A percentile compares a stretch with the other conserved stretches of the same genome.
Evolutionary conservation across 345 rosid species (phyloP).

Genomic region (Moricandia moricandioides): DNA sequence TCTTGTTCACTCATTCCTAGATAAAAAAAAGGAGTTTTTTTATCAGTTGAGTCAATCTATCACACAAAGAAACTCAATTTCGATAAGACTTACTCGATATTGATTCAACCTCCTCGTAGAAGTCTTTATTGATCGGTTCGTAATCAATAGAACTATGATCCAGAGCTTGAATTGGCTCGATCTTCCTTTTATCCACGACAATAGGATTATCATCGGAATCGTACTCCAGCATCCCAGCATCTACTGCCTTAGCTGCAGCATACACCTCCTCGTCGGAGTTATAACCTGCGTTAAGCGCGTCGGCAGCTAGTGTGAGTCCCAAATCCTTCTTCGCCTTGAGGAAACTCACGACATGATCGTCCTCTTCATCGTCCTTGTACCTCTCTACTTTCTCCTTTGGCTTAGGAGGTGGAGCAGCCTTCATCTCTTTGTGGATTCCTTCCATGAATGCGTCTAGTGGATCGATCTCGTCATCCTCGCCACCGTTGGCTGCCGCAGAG

Average conservation of each 20-base stretch:
- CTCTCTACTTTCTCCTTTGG: constrained; percentile 69
- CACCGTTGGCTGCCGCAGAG: constrained; percentile 20
- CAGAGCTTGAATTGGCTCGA: constrained; percentile 78
- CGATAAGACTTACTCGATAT: constrained; percentile 52
- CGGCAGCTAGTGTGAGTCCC: constrained; percentile 86
- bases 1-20: constrained; percentile 85
- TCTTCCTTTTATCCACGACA: constrained; percentile 78
- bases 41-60: background rate
- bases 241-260: constrained; percentile 94
- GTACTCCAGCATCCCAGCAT: constrained; percentile 85
- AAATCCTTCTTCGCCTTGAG: constrained; percentile 83
- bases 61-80: background rate
- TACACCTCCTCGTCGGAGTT: constrained; percentile 97
- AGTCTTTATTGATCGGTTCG: constrained; percentile 79
- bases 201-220: constrained; percentile 95
- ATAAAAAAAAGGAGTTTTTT: background rate
- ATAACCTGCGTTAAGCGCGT: constrained; percentile 85
- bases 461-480: constrained; percentile 67
- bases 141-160: constrained; percentile 86
- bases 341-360: constrained; percentile 88
- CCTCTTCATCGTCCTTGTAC: constrained; percentile 80
- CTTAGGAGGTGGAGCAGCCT: constrained; percentile 66
- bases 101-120: constrained; percentile 77
- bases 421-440: constrained; percentile 90
- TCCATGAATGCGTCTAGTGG: constrained; percentile 98